Evolutionary conservation across 805 yeast genomes (phyloP).

Genomic region (Kuraishia molischiana): DNA sequence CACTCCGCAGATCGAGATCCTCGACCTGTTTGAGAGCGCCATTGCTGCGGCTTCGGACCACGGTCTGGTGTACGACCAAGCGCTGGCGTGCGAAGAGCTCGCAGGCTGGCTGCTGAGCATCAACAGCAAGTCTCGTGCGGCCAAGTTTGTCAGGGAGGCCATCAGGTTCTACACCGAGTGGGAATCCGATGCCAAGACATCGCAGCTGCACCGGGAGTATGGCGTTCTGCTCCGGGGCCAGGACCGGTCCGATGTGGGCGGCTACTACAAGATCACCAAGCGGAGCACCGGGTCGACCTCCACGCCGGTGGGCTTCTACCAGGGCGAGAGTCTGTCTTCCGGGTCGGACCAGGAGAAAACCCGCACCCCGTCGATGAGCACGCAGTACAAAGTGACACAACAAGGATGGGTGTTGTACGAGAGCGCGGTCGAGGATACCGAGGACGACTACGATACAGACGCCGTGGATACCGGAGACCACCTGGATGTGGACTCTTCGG

Average conservation of each 20-base stretch:
- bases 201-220: conserved; percentile 17
- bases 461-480: conserved; percentile 15
- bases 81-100: conserved; percentile 30
- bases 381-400: not conserved
- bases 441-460: conserved; percentile 8
- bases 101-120: conserved; percentile 26
- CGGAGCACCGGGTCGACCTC: not conserved
- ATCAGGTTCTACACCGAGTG: conserved; percentile 21
- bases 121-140: conserved; percentile 21
- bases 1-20: conserved; percentile 22
- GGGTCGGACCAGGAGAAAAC: not conserved
- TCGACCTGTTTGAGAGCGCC: conserved; percentile 36
- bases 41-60: conserved; percentile 25
- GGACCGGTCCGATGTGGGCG: conserved; percentile 22
- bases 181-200: conserved; percentile 17
- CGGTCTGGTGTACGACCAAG: conserved; percentile 26
- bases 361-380: not conserved
- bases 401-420: not conserved
- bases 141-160: conserved; percentile 26
- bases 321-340: not conserved
- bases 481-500: not conserved
- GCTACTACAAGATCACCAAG: not conserved
- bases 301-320: not conserved
- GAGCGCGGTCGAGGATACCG: not conserved
- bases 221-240: conserved; percentile 17